Percentiles rank a stretch among this genome's conserved stretches.
Evolutionary conservation across 2,329 filamentous ascomycete species (phyloP).

Genomic region (Claviceps capensis): DNA sequence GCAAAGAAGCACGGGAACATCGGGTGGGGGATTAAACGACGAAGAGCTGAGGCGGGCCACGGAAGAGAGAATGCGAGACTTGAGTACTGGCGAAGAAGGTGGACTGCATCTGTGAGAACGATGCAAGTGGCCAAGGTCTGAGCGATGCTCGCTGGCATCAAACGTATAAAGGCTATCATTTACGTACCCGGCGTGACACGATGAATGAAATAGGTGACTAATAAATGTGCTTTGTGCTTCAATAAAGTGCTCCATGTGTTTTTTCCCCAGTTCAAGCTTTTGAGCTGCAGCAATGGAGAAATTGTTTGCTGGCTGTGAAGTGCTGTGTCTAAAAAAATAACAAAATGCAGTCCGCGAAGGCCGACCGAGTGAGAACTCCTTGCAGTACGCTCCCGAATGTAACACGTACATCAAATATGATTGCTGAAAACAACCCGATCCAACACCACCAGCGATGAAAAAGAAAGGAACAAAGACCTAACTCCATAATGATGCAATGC

Average conservation of each 20-base stretch:
- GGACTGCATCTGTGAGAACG: constrained; percentile 44
- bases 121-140: not conserved
- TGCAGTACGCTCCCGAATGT: constrained; percentile 5
- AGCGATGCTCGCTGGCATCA: constrained; percentile 2
- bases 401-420: constrained; percentile 6
- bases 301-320: not conserved
- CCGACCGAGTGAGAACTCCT: constrained; percentile 5
- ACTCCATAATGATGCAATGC: constrained; percentile 1
- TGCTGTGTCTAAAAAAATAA: not conserved
- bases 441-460: not conserved
- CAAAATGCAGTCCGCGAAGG: constrained; percentile 3
- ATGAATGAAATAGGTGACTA: too few relatives aligned
- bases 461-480: not conserved
- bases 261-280: not conserved
- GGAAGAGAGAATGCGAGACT: constrained; percentile 37
- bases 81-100: constrained; percentile 31
- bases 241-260: not conserved
- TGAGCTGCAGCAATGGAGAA: not conserved
- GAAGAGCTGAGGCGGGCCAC: constrained; percentile 44
- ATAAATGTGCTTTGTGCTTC: too few relatives aligned
- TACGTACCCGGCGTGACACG: too few relatives aligned
- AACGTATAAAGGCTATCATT: not conserved
- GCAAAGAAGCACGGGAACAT: not conserved
- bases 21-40: constrained; percentile 38
- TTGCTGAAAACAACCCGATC: not conserved